These are phyloP conservation scores for Henningerozyma blattae DNA, from an alignment of 805 yeast species.

Conservation along the genomic window DNA sequence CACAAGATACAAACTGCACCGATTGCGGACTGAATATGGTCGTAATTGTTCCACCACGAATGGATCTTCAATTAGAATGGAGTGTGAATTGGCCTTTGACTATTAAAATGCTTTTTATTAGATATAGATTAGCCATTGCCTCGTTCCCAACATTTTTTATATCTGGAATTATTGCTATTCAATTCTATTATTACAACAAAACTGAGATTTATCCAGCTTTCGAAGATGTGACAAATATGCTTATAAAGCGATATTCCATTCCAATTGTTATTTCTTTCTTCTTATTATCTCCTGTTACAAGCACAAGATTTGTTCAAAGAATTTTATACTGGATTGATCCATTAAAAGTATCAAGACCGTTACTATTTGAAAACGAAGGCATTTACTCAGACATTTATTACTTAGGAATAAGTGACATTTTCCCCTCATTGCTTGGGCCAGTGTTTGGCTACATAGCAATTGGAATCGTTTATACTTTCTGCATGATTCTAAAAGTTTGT, in stretches of 20 bases:
- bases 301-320: slow-evolving; percentile 24
- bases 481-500: no score
- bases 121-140: slow-evolving; percentile 67
- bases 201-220: slow-evolving; percentile 32
- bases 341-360: slow-evolving; percentile 35
- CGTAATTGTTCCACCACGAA: slow-evolving; percentile 14
- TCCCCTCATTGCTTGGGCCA: slow-evolving; percentile 48
- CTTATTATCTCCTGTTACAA: slow-evolving; percentile 26
- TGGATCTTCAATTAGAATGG: slow-evolving; percentile 7
- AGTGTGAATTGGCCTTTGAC: slow-evolving; percentile 28
- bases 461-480: slow-evolving; percentile 6
- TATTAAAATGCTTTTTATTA: slow-evolving; percentile 53
- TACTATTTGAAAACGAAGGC: slow-evolving; percentile 27
- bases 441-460: slow-evolving; percentile 29
- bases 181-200: slow-evolving; percentile 34
- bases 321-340: slow-evolving; percentile 40
- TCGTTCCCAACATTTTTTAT: slow-evolving; percentile 57
- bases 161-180: slow-evolving; percentile 39
- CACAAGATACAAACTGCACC: slow-evolving; percentile 2
- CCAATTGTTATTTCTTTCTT: slow-evolving; percentile 19
- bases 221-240: slow-evolving; percentile 31
- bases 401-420: slow-evolving; percentile 51
- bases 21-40: slow-evolving; percentile 14
- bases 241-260: slow-evolving; percentile 23
- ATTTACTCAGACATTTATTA: slow-evolving; percentile 44